Conservation (phyloP, 2,329 filamentous ascomycete species). For the Graphilbum fragrans region DNA sequence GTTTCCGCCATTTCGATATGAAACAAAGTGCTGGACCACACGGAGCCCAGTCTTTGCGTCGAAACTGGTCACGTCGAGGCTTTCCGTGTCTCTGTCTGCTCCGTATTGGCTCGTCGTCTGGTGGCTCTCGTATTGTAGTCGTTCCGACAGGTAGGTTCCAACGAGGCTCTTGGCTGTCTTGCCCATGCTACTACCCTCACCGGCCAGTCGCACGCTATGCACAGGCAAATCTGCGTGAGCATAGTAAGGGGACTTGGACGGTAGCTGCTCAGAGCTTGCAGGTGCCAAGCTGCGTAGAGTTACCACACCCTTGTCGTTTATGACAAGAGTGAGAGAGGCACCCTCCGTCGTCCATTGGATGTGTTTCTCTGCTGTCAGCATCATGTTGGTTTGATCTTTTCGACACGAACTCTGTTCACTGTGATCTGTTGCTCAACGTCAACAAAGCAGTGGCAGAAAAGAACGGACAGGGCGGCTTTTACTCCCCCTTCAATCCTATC, state of each 20-base stretch:
- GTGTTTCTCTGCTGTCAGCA: background rate
- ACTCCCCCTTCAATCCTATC: no score
- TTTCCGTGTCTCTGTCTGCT: background rate
- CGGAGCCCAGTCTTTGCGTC: constrained; percentile 11
- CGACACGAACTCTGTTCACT: no score
- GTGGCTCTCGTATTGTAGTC: constrained; percentile 14
- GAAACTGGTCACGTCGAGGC: constrained; percentile 9
- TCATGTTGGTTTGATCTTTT: no score
- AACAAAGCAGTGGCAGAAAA: no score
- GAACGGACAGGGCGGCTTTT: no score
- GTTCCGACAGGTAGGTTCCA: constrained; percentile 12
- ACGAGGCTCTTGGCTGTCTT: constrained; percentile 16
- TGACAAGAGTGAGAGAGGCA: background rate
- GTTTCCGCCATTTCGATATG: constrained; percentile 6
- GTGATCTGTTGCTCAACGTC: no score
- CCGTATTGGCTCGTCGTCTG: background rate
- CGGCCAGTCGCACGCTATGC: constrained; percentile 13
- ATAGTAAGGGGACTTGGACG: background rate
- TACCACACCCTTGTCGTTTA: background rate
- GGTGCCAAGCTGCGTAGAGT: background rate
- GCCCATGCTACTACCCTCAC: constrained; percentile 13
- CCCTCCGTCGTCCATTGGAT: background rate
- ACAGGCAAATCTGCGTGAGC: constrained; percentile 7
- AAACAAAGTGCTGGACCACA: constrained; percentile 11
- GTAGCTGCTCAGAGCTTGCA: background rate